Base-by-base conservation (phyloP, 148 eudicot species). In the Diospyros kaki region DNA sequence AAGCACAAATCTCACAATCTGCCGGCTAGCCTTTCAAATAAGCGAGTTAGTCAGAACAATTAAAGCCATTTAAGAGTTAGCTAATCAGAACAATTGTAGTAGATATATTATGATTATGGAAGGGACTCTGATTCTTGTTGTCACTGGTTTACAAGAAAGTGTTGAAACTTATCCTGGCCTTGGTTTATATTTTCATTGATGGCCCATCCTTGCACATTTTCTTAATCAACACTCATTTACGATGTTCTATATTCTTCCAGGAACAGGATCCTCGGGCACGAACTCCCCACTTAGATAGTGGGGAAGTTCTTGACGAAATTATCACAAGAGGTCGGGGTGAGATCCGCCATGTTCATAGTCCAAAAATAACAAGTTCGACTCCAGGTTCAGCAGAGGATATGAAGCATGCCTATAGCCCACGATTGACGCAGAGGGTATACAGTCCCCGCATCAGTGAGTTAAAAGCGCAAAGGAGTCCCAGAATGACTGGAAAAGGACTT, bases 291-390 rank as follows among this genome's bases (percentile, higher is more conserved):
- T 58, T 84, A 12, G 89, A 88, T 68, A 78, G 82, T 77, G 90
- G 87, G 63, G 95, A 93, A 77, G 69, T 90, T 51, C 84, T 93
- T 71, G 97, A 91, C 58, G 95, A 79, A 66, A 85, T 93, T 39
- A 72, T 93, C 71, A 93, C 97, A 76, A 87, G 93, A 83, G 89
- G 97, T 62, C 89, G 97, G 10, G 97, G 97, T 53, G 97, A 93
- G 82, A 80, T 93, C 78, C 91, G 91, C 46, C 93, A 44, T 66
- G 58, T 75, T 41, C 82, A 78, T 4, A 90, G 95, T 80, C 91
- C 93, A 58, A 93, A 87, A 84, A 55, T 87, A 58, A 83, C 88
- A 56, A 89, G 95, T 79, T 77, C 81, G 43, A 80, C 87, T 71
- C 87, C 84, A 12, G 74, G 78, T 69, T 78, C 89, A 41, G 68